Base-by-base conservation (phyloP, 352 stramenopile species). In the Globisporangium uncinulatum region DNA sequence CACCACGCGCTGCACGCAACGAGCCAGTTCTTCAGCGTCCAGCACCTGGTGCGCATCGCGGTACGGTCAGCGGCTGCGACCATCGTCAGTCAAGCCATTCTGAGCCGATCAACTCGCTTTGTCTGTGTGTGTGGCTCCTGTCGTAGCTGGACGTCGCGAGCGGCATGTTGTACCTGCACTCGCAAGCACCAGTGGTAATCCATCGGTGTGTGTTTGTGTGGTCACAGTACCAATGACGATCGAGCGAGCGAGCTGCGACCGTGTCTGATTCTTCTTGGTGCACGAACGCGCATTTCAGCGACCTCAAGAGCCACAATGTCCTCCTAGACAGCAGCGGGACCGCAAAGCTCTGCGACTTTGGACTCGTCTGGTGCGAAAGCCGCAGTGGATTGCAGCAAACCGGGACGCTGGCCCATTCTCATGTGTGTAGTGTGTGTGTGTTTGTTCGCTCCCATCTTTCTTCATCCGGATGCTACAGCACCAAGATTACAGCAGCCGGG, bases 271-370 rank as follows among this genome's bases (percentile, higher is more conserved):
- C 13, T 24, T 37, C 17, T 36, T n/a, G n/a, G n/a, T n/a, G 37
- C n/a, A 9, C 21, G 55, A 1, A 43, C 19, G 37, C 4, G 32
- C 29, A 8, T 3, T 7, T 6, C n/a, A 87, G 74, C 3, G 91
- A 97, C 50, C 71, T 97, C 20, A 97, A 97, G 69, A 94, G 82
- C 47, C 71, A 83, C 19, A 97, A 97, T 48, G 73, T 97, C 6
- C 73, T 97, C 8, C 59, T 95, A 14, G 73, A 91, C 36, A 70
- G 51, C 7, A 76, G 79, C 57, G 81, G 84, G 20, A 61, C 67
- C 31, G 73, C 87, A 5, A 98, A 98, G 57, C 65, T 98, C 17
- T 97, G 91, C 56, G 92, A 98, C 61, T 98, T 98, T 70, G 92
- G 91, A 4, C 80, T 92, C 34, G 81, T 91, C 0, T 66, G 77